Base-by-base conservation (phyloP, 2,329 filamentous ascomycete species). In the Neoarthrinium moseri region DNA sequence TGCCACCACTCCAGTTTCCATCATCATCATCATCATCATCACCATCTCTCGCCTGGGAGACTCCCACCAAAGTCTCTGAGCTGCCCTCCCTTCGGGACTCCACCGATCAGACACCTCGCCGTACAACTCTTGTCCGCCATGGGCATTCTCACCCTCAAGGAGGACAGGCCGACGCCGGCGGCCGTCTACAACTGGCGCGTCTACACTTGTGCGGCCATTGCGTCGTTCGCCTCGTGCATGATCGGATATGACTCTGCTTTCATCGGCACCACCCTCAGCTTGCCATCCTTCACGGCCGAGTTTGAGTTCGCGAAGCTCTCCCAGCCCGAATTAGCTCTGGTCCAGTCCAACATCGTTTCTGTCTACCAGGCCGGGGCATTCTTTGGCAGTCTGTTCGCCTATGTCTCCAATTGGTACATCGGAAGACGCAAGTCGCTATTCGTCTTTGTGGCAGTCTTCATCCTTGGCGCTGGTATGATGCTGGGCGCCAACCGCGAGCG, bases 351-450 rank as follows among this genome's bases (percentile, higher is more conserved):
- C 63, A 90, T 91, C 50, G 87, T 91, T 42, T 90, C 85, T 21
- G 80, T 86, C 44, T 91, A 89, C 69, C 89, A 92, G 66, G 89
- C 88, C 8, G 88, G 88, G 48, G 87, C 87, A 49, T 91, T 94
- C 70, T 91, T 92, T 56, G 89, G 89, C 41, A 81, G 84, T n/a
- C 68, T 90, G 32, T 76, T 79, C 49, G 86, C 83, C 46, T 91
- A 87, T 55, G 74, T 71, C 7, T 76, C 80, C 26, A 82, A 78
- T 23, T 83, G 86, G 69, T 87, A 78, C 61, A 69, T 85, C 51
- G 87, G 87, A 22, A 78, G 87, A 18, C 80, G 80, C 57, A 78
- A 74, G 60, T 84, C 81, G 18, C 72, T 91, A 3, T 69, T 83
- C 51, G 52, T 82, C 37, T 86, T 84, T 60, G 68, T 75, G 2